A percentile compares a stretch with the other conserved stretches of the same genome.
These are phyloP conservation scores for Beauveria caledonica DNA, from an alignment of 2,329 filamentous ascomycete species.

Conservation along the genomic window DNA sequence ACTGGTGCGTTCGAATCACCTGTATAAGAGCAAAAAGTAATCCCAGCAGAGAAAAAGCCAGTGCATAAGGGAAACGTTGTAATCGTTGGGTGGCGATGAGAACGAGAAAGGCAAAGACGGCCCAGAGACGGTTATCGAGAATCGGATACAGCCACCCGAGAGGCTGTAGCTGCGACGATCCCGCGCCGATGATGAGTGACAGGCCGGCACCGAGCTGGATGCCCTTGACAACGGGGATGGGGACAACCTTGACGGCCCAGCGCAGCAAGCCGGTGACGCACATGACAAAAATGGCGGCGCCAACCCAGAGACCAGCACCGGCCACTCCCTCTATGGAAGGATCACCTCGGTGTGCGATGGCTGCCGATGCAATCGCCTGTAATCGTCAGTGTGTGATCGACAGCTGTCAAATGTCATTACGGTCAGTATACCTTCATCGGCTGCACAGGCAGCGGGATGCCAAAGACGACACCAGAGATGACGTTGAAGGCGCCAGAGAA, in stretches of 20 bases:
- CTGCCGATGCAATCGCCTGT: constrained; percentile 78
- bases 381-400: not conserved
- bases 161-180: constrained; percentile 56
- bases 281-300: constrained; percentile 63
- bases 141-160: constrained; percentile 61
- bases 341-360: constrained; percentile 60
- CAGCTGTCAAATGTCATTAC: no score
- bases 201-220: constrained; percentile 91
- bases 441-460: constrained; percentile 84
- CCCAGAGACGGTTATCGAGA: constrained; percentile 74
- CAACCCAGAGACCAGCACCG: constrained; percentile 70
- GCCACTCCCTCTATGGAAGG: constrained; percentile 52
- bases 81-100: constrained; percentile 61
- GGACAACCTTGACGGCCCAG: constrained; percentile 66
- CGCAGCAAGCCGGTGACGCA: constrained; percentile 71
- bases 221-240: constrained; percentile 83
- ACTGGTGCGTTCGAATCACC: constrained; percentile 22
- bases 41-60: constrained; percentile 62
- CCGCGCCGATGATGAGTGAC: constrained; percentile 71
- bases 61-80: constrained; percentile 66
- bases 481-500: constrained; percentile 87
- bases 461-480: constrained; percentile 71
- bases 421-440: constrained; percentile 57
- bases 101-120: constrained; percentile 61
- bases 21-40: constrained; percentile 52